phyloP scores from a whole-genome alignment of 2,329 filamentous ascomycete species.

The Scortechinia acanthostroma region DNA sequence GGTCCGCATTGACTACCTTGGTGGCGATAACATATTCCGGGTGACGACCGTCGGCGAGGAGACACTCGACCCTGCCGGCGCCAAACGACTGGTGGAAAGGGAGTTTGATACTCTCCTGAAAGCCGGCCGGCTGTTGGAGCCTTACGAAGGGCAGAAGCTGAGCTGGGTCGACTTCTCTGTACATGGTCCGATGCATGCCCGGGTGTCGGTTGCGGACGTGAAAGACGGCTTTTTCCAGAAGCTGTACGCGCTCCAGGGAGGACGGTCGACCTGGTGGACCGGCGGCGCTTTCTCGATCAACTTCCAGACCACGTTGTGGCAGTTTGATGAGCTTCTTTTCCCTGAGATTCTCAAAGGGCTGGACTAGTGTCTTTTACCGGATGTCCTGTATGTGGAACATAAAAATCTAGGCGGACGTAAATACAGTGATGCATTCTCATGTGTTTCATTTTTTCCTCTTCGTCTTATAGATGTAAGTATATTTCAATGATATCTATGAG shows the following conservation, averaged over 20 bases:
- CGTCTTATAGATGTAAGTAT: too few species aligned
- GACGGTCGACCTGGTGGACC: constrained; percentile 32
- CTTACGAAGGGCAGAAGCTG: constrained; percentile 15
- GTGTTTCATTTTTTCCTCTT: too few species aligned
- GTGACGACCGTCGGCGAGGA: too few species aligned
- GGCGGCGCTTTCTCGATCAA: constrained; percentile 29
- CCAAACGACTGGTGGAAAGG: constrained; percentile 10
- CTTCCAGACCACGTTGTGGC: constrained; percentile 21
- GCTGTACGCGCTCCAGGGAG: constrained; percentile 31
- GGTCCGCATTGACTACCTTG: not conserved
- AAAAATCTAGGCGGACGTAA: too few species aligned
- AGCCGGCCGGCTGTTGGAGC: constrained; percentile 11
- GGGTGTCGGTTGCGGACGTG: constrained; percentile 21
- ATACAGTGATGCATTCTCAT: too few species aligned
- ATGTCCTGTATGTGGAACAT: too few species aligned
- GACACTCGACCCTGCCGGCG: too few species aligned
- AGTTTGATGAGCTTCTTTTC: constrained; percentile 17
- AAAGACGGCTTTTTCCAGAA: constrained; percentile 27
- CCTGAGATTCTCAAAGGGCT: constrained; percentile 9
- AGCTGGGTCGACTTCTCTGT: constrained; percentile 21
- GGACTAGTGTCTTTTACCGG: too few species aligned
- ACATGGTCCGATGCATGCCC: constrained; percentile 25
- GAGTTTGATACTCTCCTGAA: constrained; percentile 6
- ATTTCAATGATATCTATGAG: too few species aligned
- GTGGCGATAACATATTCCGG: not conserved